Evolutionary conservation across 2,329 filamentous ascomycete species (phyloP), one percentile per base, ranked within the genome.

Genomic region (Orbilia oligospora): DNA sequence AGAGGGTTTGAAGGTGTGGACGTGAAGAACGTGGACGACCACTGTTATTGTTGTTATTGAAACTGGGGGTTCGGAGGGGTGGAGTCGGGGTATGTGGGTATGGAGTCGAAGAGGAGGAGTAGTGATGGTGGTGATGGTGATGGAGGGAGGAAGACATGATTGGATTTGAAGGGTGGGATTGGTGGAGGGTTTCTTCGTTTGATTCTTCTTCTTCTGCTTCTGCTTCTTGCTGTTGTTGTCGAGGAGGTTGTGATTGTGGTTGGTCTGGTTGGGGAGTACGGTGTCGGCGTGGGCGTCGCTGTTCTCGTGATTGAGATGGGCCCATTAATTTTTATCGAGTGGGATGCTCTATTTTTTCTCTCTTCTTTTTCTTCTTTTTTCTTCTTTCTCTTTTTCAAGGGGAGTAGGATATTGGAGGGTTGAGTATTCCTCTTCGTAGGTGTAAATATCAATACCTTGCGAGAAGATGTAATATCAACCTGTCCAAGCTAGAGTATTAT

Each of bases 291-390:
- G 44, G 67, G 18, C 63, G 73, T 71, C 67, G 67, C 67, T 56
- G 66, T 67, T 78, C 73, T 63, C 73, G 58, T 46, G 73, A 78
- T 22, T 71, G 68, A 18, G 73, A 61, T 36, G 73, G 67, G 38
- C 73, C 73, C 73, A 78, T 78, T n/a, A n/a, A n/a, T n/a, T n/a
- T n/a, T 41, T 41, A 41, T 41, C 68, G n/a, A 64, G 30, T 46
- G 20, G 44, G 38, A 41, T 41, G 12, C 38, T 41, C 38, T 41
- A 2, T 38, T 38, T 14, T 38, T 10, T n/a, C n/a, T n/a, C n/a
- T n/a, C n/a, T n/a, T n/a, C n/a, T 10, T 38, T 38, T 10, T 38
- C 12, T 10, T 38, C 10, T 2, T 38, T 38, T n/a, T 41, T 48
- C 18, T 48, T 48, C 44, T 18, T 22, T 22, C 18, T 48, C 18